These are phyloP conservation scores for Termitomyces sp. DNA, from an alignment of 768 basidiomycete species.

Conservation along the genomic window DNA sequence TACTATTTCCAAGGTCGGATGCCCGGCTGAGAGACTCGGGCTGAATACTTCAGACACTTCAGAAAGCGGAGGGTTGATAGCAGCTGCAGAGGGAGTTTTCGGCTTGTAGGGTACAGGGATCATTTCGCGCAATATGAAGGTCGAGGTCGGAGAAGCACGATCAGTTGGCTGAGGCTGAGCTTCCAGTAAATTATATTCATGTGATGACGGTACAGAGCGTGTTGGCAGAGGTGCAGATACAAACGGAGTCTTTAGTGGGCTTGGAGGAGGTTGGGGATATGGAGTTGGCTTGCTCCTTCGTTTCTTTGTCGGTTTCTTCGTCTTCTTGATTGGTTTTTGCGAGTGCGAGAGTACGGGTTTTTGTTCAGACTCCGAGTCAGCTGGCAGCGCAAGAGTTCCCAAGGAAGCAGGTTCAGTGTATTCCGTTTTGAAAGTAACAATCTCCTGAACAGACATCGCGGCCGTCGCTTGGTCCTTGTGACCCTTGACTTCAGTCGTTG, in stretches of 20 bases:
- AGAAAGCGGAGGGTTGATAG: not conserved
- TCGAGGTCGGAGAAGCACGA: constrained; percentile 1
- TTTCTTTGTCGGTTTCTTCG: not conserved
- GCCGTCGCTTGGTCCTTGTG: not conserved
- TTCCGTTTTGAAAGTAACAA: constrained; percentile 11
- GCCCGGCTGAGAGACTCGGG: not conserved
- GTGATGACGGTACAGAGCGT: not conserved
- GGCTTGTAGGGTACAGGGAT: constrained; percentile 8
- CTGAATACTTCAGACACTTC: not conserved
- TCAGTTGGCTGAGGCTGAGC: constrained; percentile 1
- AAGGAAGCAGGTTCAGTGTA: not conserved
- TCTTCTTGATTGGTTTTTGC: not conserved
- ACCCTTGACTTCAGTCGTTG: not conserved
- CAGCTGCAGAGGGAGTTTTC: not conserved
- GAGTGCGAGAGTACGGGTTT: not conserved
- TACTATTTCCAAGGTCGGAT: not conserved
- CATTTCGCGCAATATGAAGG: constrained; percentile 14
- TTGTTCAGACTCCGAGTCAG: not conserved
- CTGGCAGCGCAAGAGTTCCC: not conserved
- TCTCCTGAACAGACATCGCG: constrained; percentile 9
- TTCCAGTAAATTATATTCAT: not conserved
- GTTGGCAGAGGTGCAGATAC: constrained; percentile 1
- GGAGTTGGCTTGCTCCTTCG: not conserved
- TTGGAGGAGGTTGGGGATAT: not conserved
- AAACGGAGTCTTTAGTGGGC: constrained; percentile 5